Evolutionary conservation across 2,329 filamentous ascomycete species (phyloP).

Genomic region (Epichloe sibirici): DNA sequence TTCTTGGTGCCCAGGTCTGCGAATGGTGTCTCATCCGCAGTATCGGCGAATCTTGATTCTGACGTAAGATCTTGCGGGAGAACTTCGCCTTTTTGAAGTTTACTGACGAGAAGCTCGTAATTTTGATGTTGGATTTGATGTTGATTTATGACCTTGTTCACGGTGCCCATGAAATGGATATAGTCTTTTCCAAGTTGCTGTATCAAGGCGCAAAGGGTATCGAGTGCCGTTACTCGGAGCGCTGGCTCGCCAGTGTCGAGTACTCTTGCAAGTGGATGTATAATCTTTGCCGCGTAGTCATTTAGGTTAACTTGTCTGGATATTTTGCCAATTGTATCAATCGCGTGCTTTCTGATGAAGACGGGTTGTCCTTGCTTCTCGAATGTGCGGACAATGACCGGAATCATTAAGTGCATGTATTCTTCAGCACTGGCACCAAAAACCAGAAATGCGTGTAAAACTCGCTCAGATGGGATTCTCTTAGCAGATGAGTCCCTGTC

Average conservation of each 20-base stretch:
- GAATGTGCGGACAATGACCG: conserved; percentile 87
- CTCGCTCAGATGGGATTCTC: conserved; percentile 73
- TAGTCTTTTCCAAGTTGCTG: conserved; percentile 95
- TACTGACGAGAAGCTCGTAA: conserved; percentile 84
- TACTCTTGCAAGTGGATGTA: conserved; percentile 81
- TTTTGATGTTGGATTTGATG: conserved; percentile 81
- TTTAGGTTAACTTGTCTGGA: conserved; percentile 95
- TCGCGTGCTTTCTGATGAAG: conserved; percentile 73
- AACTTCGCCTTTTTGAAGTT: conserved; percentile 86
- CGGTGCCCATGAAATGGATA: conserved; percentile 81
- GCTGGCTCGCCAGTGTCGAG: conserved; percentile 60
- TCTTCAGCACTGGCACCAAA: conserved; percentile 94
- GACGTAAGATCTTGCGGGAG: conserved; percentile 91
- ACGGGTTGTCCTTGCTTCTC: conserved; percentile 75
- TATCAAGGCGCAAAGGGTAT: conserved; percentile 89
- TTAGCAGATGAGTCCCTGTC: conserved; percentile 71
- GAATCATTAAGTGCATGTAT: conserved; percentile 98
- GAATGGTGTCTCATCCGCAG: conserved; percentile 67
- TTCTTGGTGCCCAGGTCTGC: conserved; percentile 86
- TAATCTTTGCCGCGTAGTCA: conserved; percentile 91
- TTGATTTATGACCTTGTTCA: conserved; percentile 73
- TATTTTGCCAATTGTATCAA: conserved; percentile 88
- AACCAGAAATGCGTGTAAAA: conserved; percentile 88
- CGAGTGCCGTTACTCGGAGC: conserved; percentile 71
- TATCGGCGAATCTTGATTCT: conserved; percentile 65